phyloP scores from a whole-genome alignment of 148 eudicot species.

The Persicaria maculosa region DNA sequence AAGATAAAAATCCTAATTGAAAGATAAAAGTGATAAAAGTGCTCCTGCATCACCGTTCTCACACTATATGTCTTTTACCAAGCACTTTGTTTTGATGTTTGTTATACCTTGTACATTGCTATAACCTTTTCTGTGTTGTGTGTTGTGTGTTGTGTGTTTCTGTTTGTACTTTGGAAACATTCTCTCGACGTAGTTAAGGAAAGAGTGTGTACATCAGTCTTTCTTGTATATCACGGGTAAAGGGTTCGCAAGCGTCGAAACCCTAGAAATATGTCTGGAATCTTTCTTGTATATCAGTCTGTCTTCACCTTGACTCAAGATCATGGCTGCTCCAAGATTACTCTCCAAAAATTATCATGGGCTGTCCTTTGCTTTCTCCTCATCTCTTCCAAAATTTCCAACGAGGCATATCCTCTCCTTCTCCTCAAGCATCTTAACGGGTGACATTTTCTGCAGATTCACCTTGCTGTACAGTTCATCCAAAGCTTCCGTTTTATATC shows the following conservation, averaged over 20 bases:
- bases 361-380: slow-evolving; percentile 64
- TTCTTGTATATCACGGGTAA: slow-evolving; percentile 49
- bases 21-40: no score
- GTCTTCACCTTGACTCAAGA: slow-evolving; percentile 47
- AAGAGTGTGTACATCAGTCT: slow-evolving; percentile 17
- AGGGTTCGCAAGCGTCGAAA: no score
- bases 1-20: no score
- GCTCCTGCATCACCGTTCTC: no score
- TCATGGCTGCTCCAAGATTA: slow-evolving; percentile 57
- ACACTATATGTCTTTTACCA: no score
- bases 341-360: slow-evolving; percentile 45
- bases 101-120: no score
- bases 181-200: no score
- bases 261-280: no score
- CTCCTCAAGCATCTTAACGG: slow-evolving; percentile 47
- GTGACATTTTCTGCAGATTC: slow-evolving; percentile 45
- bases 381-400: slow-evolving; percentile 43
- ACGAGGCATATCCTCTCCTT: slow-evolving; percentile 46
- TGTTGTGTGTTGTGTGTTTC: no score
- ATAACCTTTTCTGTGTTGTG: no score
- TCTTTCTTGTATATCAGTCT: slow-evolving; percentile 58
- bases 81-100: no score
- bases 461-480: slow-evolving; percentile 43
- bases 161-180: no score
- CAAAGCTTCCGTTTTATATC: slow-evolving; percentile 28